These are phyloP conservation scores for Entomortierella beljakovae DNA, from an alignment of 192 early-diverging fungal species.

Conservation along the genomic window DNA sequence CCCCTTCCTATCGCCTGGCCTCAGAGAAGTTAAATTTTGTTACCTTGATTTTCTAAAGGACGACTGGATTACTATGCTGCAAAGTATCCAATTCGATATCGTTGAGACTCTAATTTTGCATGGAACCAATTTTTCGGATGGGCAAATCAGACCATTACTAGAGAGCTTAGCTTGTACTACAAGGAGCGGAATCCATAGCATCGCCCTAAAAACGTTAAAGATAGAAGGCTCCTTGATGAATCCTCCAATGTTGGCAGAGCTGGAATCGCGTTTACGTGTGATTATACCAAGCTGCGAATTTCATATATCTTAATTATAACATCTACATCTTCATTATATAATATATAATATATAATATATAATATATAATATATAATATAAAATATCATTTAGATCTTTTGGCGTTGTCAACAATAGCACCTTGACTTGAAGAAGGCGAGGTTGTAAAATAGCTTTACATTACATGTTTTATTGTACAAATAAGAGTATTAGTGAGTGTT, in stretches of 20 bases:
- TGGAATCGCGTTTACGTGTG: neutral
- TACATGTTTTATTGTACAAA: slow-evolving; percentile 9
- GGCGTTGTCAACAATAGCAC: too few relatives aligned
- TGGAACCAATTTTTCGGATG: slow-evolving; percentile 24
- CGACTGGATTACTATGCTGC: slow-evolving; percentile 10
- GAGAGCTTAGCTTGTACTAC: neutral
- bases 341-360: too few relatives aligned
- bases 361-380: too few relatives aligned
- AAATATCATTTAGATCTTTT: too few relatives aligned
- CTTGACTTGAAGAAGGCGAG: too few relatives aligned
- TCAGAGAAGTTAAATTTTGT: neutral
- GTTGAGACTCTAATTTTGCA: slow-evolving; percentile 5
- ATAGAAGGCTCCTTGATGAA: slow-evolving; percentile 16
- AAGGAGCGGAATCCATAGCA: neutral
- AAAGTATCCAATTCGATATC: slow-evolving; percentile 1
- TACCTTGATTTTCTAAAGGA: slow-evolving; percentile 17
- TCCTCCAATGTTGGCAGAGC: neutral
- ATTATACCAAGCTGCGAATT: slow-evolving; percentile 5
- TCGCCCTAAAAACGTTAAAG: slow-evolving; percentile 8
- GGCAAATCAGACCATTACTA: slow-evolving; percentile 5
- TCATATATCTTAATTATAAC: too few relatives aligned
- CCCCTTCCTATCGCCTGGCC: slow-evolving; percentile 1
- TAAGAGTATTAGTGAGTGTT: neutral
- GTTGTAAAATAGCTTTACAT: too few relatives aligned
- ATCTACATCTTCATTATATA: too few relatives aligned